Percentiles rank a stretch among this genome's conserved stretches.
Conservation (phyloP, 768 basidiomycete species). For the Filobasidium wieringae region DNA sequence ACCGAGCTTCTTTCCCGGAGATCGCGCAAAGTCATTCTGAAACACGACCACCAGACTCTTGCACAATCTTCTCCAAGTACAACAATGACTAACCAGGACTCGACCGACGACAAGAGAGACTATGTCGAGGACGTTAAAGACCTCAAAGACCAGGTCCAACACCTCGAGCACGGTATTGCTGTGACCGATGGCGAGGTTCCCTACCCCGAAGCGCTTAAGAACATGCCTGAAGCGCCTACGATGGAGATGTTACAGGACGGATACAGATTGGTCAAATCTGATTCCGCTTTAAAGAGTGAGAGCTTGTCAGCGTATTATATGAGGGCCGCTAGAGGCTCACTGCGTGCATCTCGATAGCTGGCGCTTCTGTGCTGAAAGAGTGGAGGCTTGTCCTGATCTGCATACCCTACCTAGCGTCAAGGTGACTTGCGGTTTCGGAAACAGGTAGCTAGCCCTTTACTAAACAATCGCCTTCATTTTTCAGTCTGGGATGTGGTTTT, state of each 20-base stretch:
- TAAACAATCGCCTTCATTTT: not conserved
- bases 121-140: not conserved
- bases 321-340: too few relatives aligned
- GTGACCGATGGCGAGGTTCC: constrained; percentile 4
- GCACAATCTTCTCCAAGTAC: not conserved
- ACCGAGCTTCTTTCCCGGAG: not conserved
- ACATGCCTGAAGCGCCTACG: constrained; percentile 10
- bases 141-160: not conserved
- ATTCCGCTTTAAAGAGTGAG: not conserved
- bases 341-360: not conserved
- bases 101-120: too few relatives aligned
- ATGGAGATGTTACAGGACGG: not conserved
- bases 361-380: not conserved
- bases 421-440: not conserved
- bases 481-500: constrained; percentile 1
- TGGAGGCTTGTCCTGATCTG: not conserved
- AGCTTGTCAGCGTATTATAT: not conserved
- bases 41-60: not conserved
- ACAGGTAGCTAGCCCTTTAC: too few relatives aligned
- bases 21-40: not conserved
- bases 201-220: constrained; percentile 10
- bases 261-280: not conserved
- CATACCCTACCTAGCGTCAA: not conserved
- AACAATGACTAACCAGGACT: not conserved
- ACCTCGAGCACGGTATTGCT: not conserved